Percentiles rank a stretch among this genome's conserved stretches.
Conservation (phyloP, 148 eudicot genomes). For the Rhododendron ovatum region DNA sequence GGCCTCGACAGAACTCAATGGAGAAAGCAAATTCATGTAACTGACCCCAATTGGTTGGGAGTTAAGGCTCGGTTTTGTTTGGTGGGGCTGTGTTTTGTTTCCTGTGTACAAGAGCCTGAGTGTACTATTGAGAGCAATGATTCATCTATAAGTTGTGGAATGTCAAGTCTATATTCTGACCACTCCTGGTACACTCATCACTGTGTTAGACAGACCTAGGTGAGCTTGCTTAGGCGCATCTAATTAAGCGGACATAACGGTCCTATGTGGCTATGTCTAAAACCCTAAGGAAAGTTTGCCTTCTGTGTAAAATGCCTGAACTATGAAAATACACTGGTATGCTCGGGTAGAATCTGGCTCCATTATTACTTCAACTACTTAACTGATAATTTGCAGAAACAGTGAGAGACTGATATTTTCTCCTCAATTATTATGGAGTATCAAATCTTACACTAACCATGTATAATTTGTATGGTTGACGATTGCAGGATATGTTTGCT, state of each 20-base stretch:
- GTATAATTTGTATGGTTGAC: background rate
- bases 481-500: slow-evolving; percentile 80
- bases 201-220: background rate
- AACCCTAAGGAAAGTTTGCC: background rate
- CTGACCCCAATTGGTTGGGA: background rate
- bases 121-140: background rate
- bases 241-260: background rate
- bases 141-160: background rate
- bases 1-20: background rate
- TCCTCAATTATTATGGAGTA: background rate
- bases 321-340: background rate
- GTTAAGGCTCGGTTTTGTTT: background rate
- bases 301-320: background rate
- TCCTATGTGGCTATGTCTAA: background rate
- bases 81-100: background rate
- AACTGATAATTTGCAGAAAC: background rate
- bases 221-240: background rate
- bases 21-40: background rate
- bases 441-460: background rate
- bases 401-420: background rate
- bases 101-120: background rate
- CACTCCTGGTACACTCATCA: background rate
- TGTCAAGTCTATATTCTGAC: background rate
- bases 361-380: background rate
- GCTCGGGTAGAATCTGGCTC: background rate